Percentiles rank a stretch among this genome's conserved stretches.
Conservation (phyloP, 2,329 filamentous ascomycete genomes). For the Penicillium paneum region DNA sequence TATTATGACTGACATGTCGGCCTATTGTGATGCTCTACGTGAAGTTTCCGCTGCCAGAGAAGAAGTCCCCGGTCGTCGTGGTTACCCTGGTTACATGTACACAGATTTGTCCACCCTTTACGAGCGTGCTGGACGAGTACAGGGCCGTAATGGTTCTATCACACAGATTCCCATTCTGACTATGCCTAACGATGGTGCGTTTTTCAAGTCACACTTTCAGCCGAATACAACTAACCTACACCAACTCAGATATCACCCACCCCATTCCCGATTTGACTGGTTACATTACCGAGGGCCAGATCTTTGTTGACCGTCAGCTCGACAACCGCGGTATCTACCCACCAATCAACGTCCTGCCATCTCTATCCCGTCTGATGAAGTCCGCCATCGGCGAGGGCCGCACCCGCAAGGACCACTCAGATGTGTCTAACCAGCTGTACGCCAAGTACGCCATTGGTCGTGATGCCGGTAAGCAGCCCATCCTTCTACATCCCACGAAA, state of each 20-base stretch:
- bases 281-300: conserved; percentile 98
- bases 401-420: conserved; percentile 93
- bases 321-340: conserved; percentile 98
- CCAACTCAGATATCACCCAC: conserved; percentile 79
- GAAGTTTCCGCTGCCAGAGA: conserved; percentile 97
- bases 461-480: conserved; percentile 63
- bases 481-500: too few relatives aligned
- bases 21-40: conserved; percentile 97
- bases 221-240: background rate
- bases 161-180: conserved; percentile 98
- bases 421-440: conserved; percentile 99
- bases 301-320: conserved; percentile 91
- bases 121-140: conserved; percentile 95
- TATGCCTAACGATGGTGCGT: conserved; percentile 91
- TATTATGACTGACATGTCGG: conserved; percentile 95
- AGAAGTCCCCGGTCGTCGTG: conserved; percentile 98
- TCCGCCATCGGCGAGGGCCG: conserved; percentile 97
- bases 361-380: conserved; percentile 98
- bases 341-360: conserved; percentile 96
- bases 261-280: conserved; percentile 98
- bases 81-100: conserved; percentile 99
- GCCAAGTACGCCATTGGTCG: conserved; percentile 99
- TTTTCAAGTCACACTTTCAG: background rate
- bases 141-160: conserved; percentile 95
- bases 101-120: conserved; percentile 99